Conservation (phyloP, 2,329 filamentous ascomycete species). For the Lasiodiplodia citricola region DNA sequence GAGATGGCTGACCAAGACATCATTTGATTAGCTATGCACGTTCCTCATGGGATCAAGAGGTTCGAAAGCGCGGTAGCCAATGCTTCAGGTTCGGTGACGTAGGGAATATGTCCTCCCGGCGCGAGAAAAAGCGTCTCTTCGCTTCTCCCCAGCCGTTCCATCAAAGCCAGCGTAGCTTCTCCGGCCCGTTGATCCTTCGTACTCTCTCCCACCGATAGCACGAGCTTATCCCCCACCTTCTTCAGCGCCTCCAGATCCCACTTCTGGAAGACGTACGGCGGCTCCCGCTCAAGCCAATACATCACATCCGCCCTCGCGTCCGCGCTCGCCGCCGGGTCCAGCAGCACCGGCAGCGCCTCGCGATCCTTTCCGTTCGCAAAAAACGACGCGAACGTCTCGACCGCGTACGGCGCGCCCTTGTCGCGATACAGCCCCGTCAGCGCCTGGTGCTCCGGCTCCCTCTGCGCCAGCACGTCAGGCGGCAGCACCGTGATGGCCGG, state of each 20-base stretch:
- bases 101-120: background rate
- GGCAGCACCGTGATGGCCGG: background rate
- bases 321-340: background rate
- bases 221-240: background rate
- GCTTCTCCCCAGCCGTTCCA: background rate
- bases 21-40: too few relatives aligned
- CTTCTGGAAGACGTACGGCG: background rate
- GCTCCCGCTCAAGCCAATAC: slow-evolving; percentile 1
- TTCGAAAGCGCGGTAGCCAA: background rate
- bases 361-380: background rate
- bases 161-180: background rate
- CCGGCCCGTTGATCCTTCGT: background rate
- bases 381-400: background rate
- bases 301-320: background rate
- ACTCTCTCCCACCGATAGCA: background rate
- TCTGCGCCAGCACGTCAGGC: background rate
- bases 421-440: background rate
- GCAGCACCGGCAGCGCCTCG: background rate
- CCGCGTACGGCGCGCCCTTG: background rate
- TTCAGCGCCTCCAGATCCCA: background rate
- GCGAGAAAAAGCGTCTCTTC: background rate
- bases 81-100: background rate
- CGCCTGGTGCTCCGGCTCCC: background rate
- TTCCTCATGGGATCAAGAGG: too few relatives aligned
- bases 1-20: too few relatives aligned